Conservation (phyloP, 2,329 filamentous ascomycete genomes). For the Colletotrichum camelliae region DNA sequence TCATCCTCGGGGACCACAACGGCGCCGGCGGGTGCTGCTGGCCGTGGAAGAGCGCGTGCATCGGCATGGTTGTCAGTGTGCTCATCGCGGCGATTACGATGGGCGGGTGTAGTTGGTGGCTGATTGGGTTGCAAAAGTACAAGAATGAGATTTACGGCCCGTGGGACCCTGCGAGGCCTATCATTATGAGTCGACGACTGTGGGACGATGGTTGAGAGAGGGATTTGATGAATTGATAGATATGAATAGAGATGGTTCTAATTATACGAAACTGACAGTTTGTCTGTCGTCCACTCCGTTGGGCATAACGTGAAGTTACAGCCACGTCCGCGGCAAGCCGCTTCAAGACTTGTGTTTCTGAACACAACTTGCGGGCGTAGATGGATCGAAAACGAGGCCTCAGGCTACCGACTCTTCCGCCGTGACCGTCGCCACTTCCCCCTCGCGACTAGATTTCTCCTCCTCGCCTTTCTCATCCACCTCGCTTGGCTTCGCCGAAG, state of each 20-base stretch:
- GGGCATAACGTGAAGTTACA: too few relatives aligned
- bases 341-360: neutral
- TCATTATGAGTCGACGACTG: slow-evolving; percentile 73
- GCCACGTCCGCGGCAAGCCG: neutral
- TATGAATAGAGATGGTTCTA: neutral
- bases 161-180: slow-evolving; percentile 93
- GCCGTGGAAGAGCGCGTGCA: slow-evolving; percentile 62
- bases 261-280: neutral
- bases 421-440: neutral
- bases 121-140: slow-evolving; percentile 96
- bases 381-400: neutral
- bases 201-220: slow-evolving; percentile 46
- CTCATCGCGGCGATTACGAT: slow-evolving; percentile 78
- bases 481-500: neutral
- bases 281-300: too few relatives aligned
- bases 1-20: slow-evolving; percentile 54
- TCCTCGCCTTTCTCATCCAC: neutral
- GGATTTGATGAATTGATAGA: neutral
- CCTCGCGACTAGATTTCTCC: fast-evolving
- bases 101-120: slow-evolving; percentile 96
- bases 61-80: slow-evolving; percentile 80
- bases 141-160: slow-evolving; percentile 99
- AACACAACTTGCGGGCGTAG: neutral
- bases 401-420: neutral
- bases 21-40: slow-evolving; percentile 39